These are phyloP conservation scores for Mortierella alpina DNA, from an alignment of 192 early-diverging fungal genomes.

Conservation along the genomic window DNA sequence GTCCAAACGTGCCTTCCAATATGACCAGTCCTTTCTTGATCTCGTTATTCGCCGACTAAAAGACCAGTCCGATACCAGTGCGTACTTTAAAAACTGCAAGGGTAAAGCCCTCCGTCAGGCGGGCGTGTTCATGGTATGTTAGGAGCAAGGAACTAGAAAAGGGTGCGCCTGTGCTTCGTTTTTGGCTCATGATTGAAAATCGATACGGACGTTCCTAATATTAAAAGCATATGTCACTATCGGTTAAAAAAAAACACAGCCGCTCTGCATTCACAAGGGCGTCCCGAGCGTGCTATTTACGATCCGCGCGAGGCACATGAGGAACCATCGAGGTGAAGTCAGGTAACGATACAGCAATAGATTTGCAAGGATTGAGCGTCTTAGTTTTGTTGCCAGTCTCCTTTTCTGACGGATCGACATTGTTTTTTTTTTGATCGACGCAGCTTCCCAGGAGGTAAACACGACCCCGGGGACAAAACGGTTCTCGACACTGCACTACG, in stretches of 20 bases:
- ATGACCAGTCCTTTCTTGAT: constrained; percentile 26
- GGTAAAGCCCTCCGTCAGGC: constrained; percentile 37
- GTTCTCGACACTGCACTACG: constrained; percentile 76
- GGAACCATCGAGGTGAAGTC: constrained; percentile 82
- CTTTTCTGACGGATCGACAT: too few species aligned
- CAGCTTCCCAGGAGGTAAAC: constrained; percentile 83
- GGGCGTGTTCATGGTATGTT: constrained; percentile 43
- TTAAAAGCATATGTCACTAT: not conserved
- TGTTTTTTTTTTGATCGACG: not conserved
- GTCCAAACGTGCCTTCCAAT: not conserved
- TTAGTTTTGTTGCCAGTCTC: too few species aligned
- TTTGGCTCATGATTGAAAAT: too few species aligned
- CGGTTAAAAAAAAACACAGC: constrained; percentile 20
- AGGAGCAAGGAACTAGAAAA: not conserved
- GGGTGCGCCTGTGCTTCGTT: not conserved
- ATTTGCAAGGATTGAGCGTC: too few species aligned
- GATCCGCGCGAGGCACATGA: constrained; percentile 71
- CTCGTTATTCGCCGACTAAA: constrained; percentile 18
- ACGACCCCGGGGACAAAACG: constrained; percentile 67
- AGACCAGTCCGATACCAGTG: constrained; percentile 26
- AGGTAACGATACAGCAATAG: constrained; percentile 52
- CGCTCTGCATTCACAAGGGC: constrained; percentile 72
- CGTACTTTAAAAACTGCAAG: constrained; percentile 34
- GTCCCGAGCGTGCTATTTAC: constrained; percentile 82
- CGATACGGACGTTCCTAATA: not conserved